Conservation (phyloP, 2,329 filamentous ascomycete genomes). For the Pezicula rhizophila region DNA sequence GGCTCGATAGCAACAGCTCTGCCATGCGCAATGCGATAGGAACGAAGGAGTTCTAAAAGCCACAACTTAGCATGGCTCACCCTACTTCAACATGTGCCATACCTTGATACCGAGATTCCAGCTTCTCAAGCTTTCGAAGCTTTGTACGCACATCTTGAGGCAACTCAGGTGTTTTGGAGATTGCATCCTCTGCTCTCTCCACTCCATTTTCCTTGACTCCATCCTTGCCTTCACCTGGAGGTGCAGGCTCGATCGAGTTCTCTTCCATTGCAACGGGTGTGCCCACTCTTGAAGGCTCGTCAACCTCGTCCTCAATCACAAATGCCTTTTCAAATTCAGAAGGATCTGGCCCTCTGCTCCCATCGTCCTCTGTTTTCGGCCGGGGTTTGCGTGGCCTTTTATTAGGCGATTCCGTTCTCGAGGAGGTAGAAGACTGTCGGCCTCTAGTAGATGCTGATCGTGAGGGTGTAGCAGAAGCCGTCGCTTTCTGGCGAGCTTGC, state of each 20-base stretch:
- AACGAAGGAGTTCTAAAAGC: slow-evolving; percentile 70
- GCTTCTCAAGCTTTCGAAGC: slow-evolving; percentile 79
- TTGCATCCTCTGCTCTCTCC: slow-evolving; percentile 18
- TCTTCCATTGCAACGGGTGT: slow-evolving; percentile 46
- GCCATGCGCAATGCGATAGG: slow-evolving; percentile 86
- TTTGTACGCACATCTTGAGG: slow-evolving; percentile 69
- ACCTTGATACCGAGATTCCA: slow-evolving; percentile 85
- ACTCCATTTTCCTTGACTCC: slow-evolving; percentile 17
- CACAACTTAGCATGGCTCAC: slow-evolving; percentile 10
- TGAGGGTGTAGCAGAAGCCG: slow-evolving; percentile 34
- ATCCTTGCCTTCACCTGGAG: slow-evolving; percentile 18
- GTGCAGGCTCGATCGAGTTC: slow-evolving; percentile 21
- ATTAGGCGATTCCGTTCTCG: slow-evolving; percentile 22
- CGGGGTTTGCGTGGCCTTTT: slow-evolving; percentile 19
- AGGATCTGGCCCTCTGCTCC: slow-evolving; percentile 57
- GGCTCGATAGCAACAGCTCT: slow-evolving; percentile 83
- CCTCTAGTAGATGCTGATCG: slow-evolving; percentile 34
- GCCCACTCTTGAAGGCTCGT: slow-evolving; percentile 54
- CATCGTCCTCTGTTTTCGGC: slow-evolving; percentile 22
- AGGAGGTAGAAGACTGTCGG: slow-evolving; percentile 8
- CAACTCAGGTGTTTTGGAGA: slow-evolving; percentile 32
- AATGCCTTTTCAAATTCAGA: slow-evolving; percentile 84
- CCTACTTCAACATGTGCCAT: slow-evolving; percentile 18
- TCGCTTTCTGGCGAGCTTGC: slow-evolving; percentile 59
- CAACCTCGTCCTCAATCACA: slow-evolving; percentile 74